Base-by-base conservation (phyloP, 2,329 filamentous ascomycete genomes). In the Didymellaceae sp. region DNA sequence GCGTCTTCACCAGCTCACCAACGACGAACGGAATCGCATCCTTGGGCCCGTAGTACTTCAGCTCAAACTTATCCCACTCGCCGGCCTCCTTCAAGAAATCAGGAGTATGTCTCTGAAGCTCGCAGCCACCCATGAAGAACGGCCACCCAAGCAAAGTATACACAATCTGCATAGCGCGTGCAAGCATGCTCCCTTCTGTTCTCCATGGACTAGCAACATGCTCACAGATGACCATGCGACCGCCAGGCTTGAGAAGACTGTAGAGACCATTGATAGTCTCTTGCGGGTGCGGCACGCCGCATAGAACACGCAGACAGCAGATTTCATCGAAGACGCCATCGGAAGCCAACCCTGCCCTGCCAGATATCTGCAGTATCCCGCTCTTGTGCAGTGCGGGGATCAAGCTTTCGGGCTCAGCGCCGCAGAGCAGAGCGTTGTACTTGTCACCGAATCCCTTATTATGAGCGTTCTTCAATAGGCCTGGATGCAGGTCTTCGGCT, bases 141-240 rank as follows among this genome's bases (percentile, higher is more conserved):
- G 74, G 73, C 80, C 81, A 84, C 4, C 80, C 78, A 3, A 78
- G 35, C 3, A 72, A 24, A 22, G 69, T 71, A 63, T 76, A 82
- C 10, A 79, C 53, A 9, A 70, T 55, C 67, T 85, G 82, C 59
- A 77, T 60, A 13, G 74, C 9, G 16, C 78, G 65, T n/a, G 74
- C 79, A 10, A 77, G 6, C 9, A 78, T 10, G 26, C 74, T 78
- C 5, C 79, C 80, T 33, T 70, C 69, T n/a, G 67, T 74, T 41
- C 67, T 63, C 77, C 78, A 82, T 1, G 78, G 76, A 58, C 82
- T 83, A 18, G 71, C 75, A 10, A 83, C 77, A 70, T 85, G 82
- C 65, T 85, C 82, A 42, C 76, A 79, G 20, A 84, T 70, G 14
- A 85, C 67, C 69, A 85, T 65, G 45, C 80, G 69, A 0, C 82